Conservation (phyloP, 805 yeast genomes). For the Nadsonia fulvescens region DNA sequence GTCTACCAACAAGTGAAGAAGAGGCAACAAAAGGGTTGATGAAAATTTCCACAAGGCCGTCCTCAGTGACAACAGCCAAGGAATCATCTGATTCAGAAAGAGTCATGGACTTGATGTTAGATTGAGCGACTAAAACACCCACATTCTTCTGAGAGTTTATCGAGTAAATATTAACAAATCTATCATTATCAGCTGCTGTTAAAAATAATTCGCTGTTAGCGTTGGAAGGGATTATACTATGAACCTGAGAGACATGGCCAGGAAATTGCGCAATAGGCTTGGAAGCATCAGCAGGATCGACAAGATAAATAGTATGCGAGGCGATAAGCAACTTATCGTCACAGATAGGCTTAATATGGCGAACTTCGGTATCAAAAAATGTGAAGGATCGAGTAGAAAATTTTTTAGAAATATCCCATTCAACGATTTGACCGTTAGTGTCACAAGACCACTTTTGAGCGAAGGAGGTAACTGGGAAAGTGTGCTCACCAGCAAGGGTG, state of each 20-base stretch:
- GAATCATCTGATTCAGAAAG: slow-evolving; percentile 12
- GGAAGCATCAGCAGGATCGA: slow-evolving; percentile 21
- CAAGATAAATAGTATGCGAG: slow-evolving; percentile 44
- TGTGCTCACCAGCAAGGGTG: slow-evolving; percentile 30
- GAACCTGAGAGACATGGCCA: slow-evolving; percentile 59
- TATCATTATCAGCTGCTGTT: slow-evolving; percentile 61
- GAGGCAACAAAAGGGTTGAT: too few relatives aligned
- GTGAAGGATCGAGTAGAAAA: slow-evolving; percentile 17
- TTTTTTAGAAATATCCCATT: slow-evolving; percentile 40
- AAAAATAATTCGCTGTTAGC: slow-evolving; percentile 29
- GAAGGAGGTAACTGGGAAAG: slow-evolving; percentile 29
- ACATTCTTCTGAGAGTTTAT: slow-evolving; percentile 26
- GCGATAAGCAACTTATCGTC: slow-evolving; percentile 34
- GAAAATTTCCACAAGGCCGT: slow-evolving; percentile 59
- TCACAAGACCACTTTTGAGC: slow-evolving; percentile 51
- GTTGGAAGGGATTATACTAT: slow-evolving; percentile 24
- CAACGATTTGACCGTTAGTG: slow-evolving; percentile 33
- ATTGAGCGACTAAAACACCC: slow-evolving; percentile 50
- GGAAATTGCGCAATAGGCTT: slow-evolving; percentile 38
- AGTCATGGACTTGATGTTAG: slow-evolving; percentile 32
- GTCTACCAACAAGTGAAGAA: too few relatives aligned
- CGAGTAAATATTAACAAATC: slow-evolving; percentile 61
- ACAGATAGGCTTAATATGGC: slow-evolving; percentile 7
- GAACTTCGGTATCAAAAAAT: slow-evolving; percentile 8
- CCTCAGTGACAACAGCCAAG: slow-evolving; percentile 49